Percentiles rank a stretch among this genome's conserved stretches.
Evolutionary conservation across 1,139 yeast species (phyloP).

Genomic region (Lodderomyces beijingensis): DNA sequence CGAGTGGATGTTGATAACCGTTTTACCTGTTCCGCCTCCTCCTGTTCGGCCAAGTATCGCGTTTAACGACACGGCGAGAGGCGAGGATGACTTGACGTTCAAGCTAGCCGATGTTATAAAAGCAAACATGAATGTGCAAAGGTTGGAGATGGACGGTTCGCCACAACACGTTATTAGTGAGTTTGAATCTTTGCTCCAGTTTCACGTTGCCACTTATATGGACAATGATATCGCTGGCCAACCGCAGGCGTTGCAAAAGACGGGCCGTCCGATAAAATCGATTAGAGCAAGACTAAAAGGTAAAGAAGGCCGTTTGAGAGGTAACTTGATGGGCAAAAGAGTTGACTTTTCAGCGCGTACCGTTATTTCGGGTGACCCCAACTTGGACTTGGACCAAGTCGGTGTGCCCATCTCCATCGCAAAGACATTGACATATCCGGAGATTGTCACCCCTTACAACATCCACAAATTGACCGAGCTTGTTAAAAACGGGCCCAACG

Average conservation of each 20-base stretch:
- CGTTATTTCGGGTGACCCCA: slow-evolving; percentile 98
- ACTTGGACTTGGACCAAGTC: slow-evolving; percentile 93
- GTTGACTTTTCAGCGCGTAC: slow-evolving; percentile 99
- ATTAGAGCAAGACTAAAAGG: slow-evolving; percentile 99
- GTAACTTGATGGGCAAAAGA: slow-evolving; percentile 99
- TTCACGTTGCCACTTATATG: slow-evolving; percentile 99
- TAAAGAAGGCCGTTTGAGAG: slow-evolving; percentile 98
- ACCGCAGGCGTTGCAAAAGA: slow-evolving; percentile 97
- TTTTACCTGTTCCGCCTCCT: slow-evolving; percentile 99
- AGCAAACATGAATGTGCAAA: slow-evolving; percentile 93
- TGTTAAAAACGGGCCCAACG: slow-evolving; percentile 97
- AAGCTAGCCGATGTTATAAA: slow-evolving; percentile 95
- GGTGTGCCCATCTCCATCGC: slow-evolving; percentile 98
- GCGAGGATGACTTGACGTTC: slow-evolving; percentile 98
- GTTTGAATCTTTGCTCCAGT: slow-evolving; percentile 91
- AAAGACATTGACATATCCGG: slow-evolving; percentile 92
- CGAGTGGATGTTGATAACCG: slow-evolving; percentile 97
- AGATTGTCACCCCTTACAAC: slow-evolving; percentile 94
- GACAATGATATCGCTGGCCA: slow-evolving; percentile 99
- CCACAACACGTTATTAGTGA: slow-evolving; percentile 98
- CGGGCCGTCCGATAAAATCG: slow-evolving; percentile 97
- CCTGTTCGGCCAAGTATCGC: slow-evolving; percentile 99
- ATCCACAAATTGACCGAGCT: slow-evolving; percentile 88
- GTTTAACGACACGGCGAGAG: slow-evolving; percentile 96
- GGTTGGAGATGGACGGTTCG: slow-evolving; percentile 96